A percentile compares a stretch with the other conserved stretches of the same genome.
These are phyloP conservation scores for Elsinoe australis DNA, from an alignment of 2,329 filamentous ascomycete species.

Conservation along the genomic window DNA sequence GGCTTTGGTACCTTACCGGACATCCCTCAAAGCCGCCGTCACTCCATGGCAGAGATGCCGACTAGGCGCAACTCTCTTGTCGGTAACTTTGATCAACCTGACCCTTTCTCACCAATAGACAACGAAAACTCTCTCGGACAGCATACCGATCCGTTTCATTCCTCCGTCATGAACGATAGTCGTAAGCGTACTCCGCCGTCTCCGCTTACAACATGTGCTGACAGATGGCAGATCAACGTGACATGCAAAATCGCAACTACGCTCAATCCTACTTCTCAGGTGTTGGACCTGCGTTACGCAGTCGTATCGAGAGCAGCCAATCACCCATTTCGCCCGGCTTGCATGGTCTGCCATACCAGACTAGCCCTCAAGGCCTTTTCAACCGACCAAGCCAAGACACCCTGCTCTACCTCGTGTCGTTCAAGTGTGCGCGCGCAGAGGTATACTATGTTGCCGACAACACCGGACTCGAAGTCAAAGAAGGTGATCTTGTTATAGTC, in stretches of 20 bases:
- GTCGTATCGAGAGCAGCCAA: conserved; percentile 19
- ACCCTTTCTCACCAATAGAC: conserved; percentile 6
- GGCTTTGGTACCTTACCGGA: conserved; percentile 56
- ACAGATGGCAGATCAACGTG: conserved; percentile 16
- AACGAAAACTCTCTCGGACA: neutral
- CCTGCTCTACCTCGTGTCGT: conserved; percentile 78
- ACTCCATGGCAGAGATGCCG: conserved; percentile 58
- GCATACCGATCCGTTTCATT: conserved; percentile 5
- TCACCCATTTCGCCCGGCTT: conserved; percentile 23
- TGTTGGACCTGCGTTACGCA: conserved; percentile 18
- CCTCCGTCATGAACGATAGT: conserved; percentile 2
- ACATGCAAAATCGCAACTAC: conserved; percentile 20
- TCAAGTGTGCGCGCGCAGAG: conserved; percentile 92
- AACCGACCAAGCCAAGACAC: conserved; percentile 48
- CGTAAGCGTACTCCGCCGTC: conserved; percentile 4
- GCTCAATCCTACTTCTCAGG: conserved; percentile 22
- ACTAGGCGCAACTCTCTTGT: conserved; percentile 32
- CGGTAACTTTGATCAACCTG: conserved; percentile 15
- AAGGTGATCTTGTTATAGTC: conserved; percentile 90
- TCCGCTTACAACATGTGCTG: conserved; percentile 1
- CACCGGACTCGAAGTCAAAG: conserved; percentile 81
- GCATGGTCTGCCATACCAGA: conserved; percentile 25
- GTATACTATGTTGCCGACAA: conserved; percentile 97
- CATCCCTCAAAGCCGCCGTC: conserved; percentile 64
- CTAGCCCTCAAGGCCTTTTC: conserved; percentile 25